Base-by-base conservation (phyloP, 106 monocot genomes). In the Agapanthus africanus region DNA sequence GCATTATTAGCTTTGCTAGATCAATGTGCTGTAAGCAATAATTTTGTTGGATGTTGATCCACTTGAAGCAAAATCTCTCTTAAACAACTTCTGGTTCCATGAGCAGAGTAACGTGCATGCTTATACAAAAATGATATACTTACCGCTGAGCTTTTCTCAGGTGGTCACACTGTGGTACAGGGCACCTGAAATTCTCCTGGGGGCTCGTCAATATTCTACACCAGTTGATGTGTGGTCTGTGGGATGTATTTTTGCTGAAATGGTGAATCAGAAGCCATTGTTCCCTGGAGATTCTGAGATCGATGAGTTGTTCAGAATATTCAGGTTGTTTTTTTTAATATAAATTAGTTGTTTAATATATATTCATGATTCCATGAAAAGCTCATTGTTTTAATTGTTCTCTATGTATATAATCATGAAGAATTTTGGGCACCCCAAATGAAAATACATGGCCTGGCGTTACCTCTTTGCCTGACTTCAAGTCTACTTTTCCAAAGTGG, bases 221-320 rank as follows among this genome's bases (percentile, higher is more conserved):
- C 99, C 99, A 37, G 90, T 90, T 47, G 99, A 99, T 79, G 76
- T 97, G 40, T 99, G 99, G 99, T 99, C 93, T n/a, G 90, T 99
- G 23, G 99, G 93, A 28, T 99, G 99, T 69, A 99, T 99, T 25
- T 99, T 99, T 83, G 99, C 99, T 22, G 93, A 99, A 78, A 93
- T 99, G 99, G 87, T 90, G 34, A 99, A 84, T 37, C 85, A 85
- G 69, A 71, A 75, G 5, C 90, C 99, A 22, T 57, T 99, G 7
- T 99, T 99, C 60, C 99, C 93, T 72, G 99, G 93, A 25, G 99
- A 99, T 54, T 99, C 99, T 37, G 99, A 99, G 70, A 93, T 99
- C 54, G 93, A 99, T 74, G 90, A 99, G 46, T 42, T 99, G 38
- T 93, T 99, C 70, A 93, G 90, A 76, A 99, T 99, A 57, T 99